phyloP scores from a whole-genome alignment of 768 basidiomycete genomes.

The Leucosporidium scottii region DNA sequence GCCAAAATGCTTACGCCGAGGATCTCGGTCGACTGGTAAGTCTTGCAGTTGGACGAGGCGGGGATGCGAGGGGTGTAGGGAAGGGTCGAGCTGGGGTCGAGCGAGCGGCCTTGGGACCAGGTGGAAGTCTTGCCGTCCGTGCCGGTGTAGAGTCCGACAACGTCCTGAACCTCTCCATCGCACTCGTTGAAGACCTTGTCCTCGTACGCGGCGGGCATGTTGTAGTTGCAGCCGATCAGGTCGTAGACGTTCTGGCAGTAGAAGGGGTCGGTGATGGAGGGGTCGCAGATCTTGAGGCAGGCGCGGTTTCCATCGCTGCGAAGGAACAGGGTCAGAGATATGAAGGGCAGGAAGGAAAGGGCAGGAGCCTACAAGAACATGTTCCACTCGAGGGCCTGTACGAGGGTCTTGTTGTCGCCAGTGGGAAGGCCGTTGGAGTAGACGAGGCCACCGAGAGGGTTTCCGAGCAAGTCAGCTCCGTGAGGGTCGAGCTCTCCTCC shows the following conservation, averaged over 20 bases:
- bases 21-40: conserved; percentile 31
- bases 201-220: conserved; percentile 32
- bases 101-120: conserved; percentile 35
- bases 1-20: neutral
- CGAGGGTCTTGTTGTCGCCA: conserved; percentile 27
- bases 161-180: conserved; percentile 35
- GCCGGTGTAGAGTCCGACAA: conserved; percentile 8
- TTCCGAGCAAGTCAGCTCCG: conserved; percentile 59
- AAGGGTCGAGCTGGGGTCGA: conserved; percentile 30
- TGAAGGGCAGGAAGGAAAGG: no score
- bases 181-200: conserved; percentile 33
- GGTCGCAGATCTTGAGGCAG: conserved; percentile 60
- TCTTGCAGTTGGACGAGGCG: conserved; percentile 37
- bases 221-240: conserved; percentile 29
- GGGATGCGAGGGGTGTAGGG: conserved; percentile 36
- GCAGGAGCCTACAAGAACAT: neutral
- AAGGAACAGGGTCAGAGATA: neutral
- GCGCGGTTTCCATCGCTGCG: neutral
- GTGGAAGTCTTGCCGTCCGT: conserved; percentile 23
- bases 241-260: conserved; percentile 28
- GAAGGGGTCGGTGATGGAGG: conserved; percentile 11
- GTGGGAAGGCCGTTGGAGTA: conserved; percentile 19
- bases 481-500: conserved; percentile 53
- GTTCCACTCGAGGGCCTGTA: conserved; percentile 43
- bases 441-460: conserved; percentile 27